A percentile compares a stretch with the other conserved stretches of the same genome.
Conservation (phyloP, 2,329 filamentous ascomycete genomes). For the Plenodomus lindquistii region DNA sequence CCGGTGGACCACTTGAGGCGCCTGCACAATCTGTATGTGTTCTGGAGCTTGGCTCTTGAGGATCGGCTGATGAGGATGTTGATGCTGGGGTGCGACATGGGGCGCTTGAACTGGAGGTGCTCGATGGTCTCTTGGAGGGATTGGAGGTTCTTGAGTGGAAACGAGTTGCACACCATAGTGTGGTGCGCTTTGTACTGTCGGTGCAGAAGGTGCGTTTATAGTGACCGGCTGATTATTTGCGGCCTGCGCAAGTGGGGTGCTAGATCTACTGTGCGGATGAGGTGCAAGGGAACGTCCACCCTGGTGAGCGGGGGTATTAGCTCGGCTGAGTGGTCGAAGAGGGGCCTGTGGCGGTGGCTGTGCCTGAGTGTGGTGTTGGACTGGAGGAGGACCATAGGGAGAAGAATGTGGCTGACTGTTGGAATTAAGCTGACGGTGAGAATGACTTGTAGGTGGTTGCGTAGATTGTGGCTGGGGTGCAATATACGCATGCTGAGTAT, state of each 20-base stretch:
- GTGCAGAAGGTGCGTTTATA: constrained; percentile 10
- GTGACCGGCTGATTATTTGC: constrained; percentile 18
- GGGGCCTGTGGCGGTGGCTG: constrained; percentile 25
- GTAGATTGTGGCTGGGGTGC: constrained; percentile 21
- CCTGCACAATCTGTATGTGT: constrained; percentile 6
- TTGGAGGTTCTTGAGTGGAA: constrained; percentile 14
- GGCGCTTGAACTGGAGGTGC: constrained; percentile 11
- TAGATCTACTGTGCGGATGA: constrained; percentile 33
- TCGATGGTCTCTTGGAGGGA: constrained; percentile 7
- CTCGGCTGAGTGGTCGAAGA: constrained; percentile 25
- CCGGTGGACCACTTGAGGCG: constrained; percentile 3
- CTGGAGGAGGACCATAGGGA: constrained; percentile 13
- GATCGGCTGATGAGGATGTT: constrained; percentile 17
- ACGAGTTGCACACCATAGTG: constrained; percentile 25
- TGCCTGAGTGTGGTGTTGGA: constrained; percentile 18
- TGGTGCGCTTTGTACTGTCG: constrained; percentile 18
- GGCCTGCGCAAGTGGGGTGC: constrained; percentile 30
- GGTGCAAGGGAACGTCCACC: constrained; percentile 28
- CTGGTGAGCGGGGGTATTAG: constrained; percentile 28
- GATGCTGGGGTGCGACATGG: constrained; percentile 10
- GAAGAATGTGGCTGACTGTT: constrained; percentile 9
- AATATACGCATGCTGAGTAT: constrained; percentile 19
- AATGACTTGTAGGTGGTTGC: constrained; percentile 7
- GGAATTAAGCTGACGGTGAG: constrained; percentile 9
- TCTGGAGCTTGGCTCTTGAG: constrained; percentile 34